phyloP scores from a whole-genome alignment of 1,284 basidiomycete genomes.

The Athelia psychrophila region DNA sequence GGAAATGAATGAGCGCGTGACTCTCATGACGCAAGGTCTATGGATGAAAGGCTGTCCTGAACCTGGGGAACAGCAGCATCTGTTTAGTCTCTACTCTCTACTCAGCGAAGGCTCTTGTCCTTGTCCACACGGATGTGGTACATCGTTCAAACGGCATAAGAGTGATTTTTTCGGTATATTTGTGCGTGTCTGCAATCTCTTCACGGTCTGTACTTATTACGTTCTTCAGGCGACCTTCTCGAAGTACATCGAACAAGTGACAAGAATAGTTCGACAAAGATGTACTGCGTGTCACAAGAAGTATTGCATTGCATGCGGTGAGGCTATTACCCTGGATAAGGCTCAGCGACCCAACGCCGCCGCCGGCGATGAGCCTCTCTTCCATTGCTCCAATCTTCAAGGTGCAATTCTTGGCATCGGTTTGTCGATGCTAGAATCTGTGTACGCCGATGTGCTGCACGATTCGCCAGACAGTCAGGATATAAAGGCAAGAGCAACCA shows the following conservation, averaged over 20 bases:
- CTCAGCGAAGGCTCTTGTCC: slow-evolving; percentile 59
- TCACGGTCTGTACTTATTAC: slow-evolving; percentile 11
- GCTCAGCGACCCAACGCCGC: slow-evolving; percentile 36
- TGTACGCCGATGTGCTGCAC: slow-evolving; percentile 58
- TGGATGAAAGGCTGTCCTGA: slow-evolving; percentile 98
- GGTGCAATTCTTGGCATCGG: slow-evolving; percentile 85
- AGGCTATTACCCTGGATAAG: slow-evolving; percentile 49
- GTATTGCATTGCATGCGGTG: slow-evolving; percentile 86
- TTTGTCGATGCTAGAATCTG: slow-evolving; percentile 73
- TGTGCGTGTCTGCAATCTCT: slow-evolving; percentile 46
- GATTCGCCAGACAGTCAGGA: slow-evolving; percentile 35
- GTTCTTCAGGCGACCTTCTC: slow-evolving; percentile 62
- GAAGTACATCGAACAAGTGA: slow-evolving; percentile 65
- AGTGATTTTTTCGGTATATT: slow-evolving; percentile 80
- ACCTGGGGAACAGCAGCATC: slow-evolving; percentile 83
- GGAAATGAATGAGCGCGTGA: slow-evolving; percentile 45
- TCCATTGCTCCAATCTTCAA: slow-evolving; percentile 87
- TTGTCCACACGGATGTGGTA: slow-evolving; percentile 76
- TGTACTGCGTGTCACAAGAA: slow-evolving; percentile 66
- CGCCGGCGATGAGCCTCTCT: slow-evolving; percentile 55
- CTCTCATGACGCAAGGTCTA: slow-evolving; percentile 81
- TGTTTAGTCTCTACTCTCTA: slow-evolving; percentile 81
- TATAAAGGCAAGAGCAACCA: slow-evolving; percentile 36
- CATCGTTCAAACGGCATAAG: slow-evolving; percentile 54
- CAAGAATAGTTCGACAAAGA: slow-evolving; percentile 49